These are phyloP conservation scores for Beauveria brongniartii DNA, from an alignment of 2,329 filamentous ascomycete species.

Conservation along the genomic window DNA sequence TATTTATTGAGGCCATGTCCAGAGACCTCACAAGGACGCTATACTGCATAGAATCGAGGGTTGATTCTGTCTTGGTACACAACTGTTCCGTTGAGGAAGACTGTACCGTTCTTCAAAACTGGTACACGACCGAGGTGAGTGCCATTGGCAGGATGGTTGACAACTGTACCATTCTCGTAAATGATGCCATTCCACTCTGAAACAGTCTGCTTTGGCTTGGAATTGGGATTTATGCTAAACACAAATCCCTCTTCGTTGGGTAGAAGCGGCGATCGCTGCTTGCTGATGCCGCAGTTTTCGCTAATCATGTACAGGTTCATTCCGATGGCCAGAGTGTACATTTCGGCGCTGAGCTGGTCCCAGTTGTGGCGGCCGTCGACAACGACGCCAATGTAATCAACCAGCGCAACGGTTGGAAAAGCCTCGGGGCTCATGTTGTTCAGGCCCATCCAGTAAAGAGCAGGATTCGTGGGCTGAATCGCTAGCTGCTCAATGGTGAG, in stretches of 20 bases:
- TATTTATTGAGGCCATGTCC: background rate
- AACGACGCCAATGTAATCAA: slow-evolving; percentile 25
- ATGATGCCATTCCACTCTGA: slow-evolving; percentile 22
- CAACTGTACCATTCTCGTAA: slow-evolving; percentile 23
- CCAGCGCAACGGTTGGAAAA: slow-evolving; percentile 25
- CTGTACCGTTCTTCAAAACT: slow-evolving; percentile 20
- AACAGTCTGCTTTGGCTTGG: background rate
- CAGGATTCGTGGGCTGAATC: slow-evolving; percentile 25
- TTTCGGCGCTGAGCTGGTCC: slow-evolving; percentile 23
- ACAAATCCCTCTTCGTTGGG: background rate
- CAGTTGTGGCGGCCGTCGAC: slow-evolving; percentile 18
- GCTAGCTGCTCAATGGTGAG: slow-evolving; percentile 22
- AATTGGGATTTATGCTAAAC: background rate
- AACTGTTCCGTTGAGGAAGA: slow-evolving; percentile 19
- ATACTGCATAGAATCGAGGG: slow-evolving; percentile 11
- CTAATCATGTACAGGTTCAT: slow-evolving; percentile 25
- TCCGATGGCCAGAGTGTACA: slow-evolving; percentile 24
- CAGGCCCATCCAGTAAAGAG: slow-evolving; percentile 26
- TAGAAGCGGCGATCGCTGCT: slow-evolving; percentile 19
- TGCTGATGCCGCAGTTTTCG: slow-evolving; percentile 24
- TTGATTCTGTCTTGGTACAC: slow-evolving; percentile 17
- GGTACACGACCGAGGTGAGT: slow-evolving; percentile 16
- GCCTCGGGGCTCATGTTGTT: slow-evolving; percentile 20
- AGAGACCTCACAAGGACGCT: background rate
- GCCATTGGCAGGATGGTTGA: slow-evolving; percentile 17